Evolutionary conservation across 805 yeast genomes (phyloP).

Genomic region (Candida arabinofermentans): DNA sequence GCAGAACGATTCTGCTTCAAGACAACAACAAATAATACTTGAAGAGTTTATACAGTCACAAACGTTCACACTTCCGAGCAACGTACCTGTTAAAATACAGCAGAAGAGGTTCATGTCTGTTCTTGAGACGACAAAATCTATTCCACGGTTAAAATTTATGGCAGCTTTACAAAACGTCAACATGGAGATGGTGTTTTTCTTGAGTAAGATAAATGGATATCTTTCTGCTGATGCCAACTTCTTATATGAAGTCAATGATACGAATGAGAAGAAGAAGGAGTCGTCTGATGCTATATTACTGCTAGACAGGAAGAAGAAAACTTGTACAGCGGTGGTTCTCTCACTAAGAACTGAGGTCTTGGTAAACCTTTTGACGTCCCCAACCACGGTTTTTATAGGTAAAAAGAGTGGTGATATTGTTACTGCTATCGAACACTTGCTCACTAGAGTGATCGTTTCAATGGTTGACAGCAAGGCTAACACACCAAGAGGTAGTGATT

Average conservation of each 20-base stretch:
- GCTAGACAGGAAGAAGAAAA: not conserved
- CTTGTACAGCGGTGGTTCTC: not conserved
- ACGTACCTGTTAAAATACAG: not conserved
- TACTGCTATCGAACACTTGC: not conserved
- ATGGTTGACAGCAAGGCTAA: constrained; percentile 15
- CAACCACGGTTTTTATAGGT: not conserved
- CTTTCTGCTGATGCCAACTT: not conserved
- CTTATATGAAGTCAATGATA: not conserved
- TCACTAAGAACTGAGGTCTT: not conserved
- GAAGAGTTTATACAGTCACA: not conserved
- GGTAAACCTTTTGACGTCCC: not conserved
- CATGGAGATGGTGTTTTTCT: not conserved
- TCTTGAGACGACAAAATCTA: not conserved
- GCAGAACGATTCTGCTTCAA: not conserved
- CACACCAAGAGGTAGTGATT: constrained; percentile 9
- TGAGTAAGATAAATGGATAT: not conserved
- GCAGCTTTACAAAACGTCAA: not conserved
- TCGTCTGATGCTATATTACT: not conserved
- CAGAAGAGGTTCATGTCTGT: not conserved
- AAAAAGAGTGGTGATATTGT: not conserved
- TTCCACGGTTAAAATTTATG: not conserved
- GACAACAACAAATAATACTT: not conserved
- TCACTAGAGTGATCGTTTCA: not conserved
- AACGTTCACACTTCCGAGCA: not conserved
- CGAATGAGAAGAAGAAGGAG: not conserved